A percentile compares a stretch with the other conserved stretches of the same genome.
phyloP scores from a whole-genome alignment of 2,329 filamentous ascomycete genomes.

The Neofusicoccum sp. region DNA sequence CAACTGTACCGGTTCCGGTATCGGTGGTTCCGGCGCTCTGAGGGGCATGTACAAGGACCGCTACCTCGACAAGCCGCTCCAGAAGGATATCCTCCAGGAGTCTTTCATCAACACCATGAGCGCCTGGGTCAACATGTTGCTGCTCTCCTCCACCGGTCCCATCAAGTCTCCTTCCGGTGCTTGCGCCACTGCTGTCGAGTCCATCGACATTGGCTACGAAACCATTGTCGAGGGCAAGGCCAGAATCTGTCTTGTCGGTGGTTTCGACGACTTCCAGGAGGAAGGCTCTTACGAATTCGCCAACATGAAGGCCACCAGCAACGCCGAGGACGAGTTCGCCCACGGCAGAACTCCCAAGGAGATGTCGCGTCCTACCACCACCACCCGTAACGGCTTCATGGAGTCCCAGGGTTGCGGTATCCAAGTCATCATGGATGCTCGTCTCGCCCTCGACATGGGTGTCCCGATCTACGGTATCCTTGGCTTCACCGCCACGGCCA shows the following conservation, averaged over 20 bases:
- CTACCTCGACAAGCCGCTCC: constrained; percentile 93
- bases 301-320: constrained; percentile 99
- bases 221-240: constrained; percentile 99
- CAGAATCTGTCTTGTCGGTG: constrained; percentile 94
- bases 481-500: constrained; percentile 91
- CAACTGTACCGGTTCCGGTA: constrained; percentile 97
- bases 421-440: constrained; percentile 97
- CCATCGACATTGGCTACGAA: constrained; percentile 95
- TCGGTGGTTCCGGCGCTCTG: constrained; percentile 90
- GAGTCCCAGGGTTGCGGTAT: constrained; percentile 98
- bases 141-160: constrained; percentile 93
- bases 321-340: constrained; percentile 92
- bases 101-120: constrained; percentile 99
- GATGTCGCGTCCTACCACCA: constrained; percentile 97
- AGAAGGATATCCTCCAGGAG: constrained; percentile 98
- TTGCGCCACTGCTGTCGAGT: constrained; percentile 96
- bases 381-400: constrained; percentile 98
- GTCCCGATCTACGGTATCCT: constrained; percentile 96
- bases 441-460: constrained; percentile 96
- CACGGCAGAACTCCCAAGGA: constrained; percentile 94
- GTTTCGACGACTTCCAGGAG: constrained; percentile 98
- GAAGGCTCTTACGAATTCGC: constrained; percentile 99
- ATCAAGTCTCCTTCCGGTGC: constrained; percentile 99
- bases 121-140: constrained; percentile 99
- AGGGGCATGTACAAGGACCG: constrained; percentile 98